phyloP scores from a whole-genome alignment of 2,329 filamentous ascomycete species.

The Alternaria postmessia region DNA sequence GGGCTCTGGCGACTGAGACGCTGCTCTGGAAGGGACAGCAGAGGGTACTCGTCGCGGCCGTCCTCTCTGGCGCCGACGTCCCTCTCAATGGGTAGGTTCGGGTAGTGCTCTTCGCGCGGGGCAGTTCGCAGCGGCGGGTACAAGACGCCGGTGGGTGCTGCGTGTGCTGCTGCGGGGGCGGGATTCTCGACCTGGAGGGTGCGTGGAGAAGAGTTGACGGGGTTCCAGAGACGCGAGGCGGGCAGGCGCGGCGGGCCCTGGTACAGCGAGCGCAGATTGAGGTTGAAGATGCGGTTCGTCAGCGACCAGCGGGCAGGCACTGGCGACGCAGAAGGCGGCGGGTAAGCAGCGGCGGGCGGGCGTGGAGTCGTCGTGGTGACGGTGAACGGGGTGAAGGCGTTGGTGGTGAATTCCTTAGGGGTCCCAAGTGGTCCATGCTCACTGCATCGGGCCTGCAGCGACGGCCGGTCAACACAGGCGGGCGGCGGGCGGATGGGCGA shows the following conservation, averaged over 20 bases:
- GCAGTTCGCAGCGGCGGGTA: neutral
- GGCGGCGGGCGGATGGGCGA: neutral
- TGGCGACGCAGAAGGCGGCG: constrained; percentile 33
- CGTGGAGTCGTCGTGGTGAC: constrained; percentile 38
- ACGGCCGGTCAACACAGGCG: neutral
- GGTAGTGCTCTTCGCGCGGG: constrained; percentile 31
- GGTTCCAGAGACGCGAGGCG: constrained; percentile 66
- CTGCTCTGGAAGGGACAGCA: constrained; percentile 66
- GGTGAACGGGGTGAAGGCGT: constrained; percentile 14
- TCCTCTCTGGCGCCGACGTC: constrained; percentile 30
- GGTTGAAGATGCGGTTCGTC: constrained; percentile 53
- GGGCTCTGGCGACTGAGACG: constrained; percentile 61
- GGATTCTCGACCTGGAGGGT: constrained; percentile 46
- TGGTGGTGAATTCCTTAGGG: constrained; percentile 18
- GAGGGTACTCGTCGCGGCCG: constrained; percentile 61
- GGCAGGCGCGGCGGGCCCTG: constrained; percentile 46
- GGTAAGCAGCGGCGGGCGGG: constrained; percentile 38
- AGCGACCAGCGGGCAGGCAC: constrained; percentile 51
- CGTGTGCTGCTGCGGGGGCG: constrained; percentile 48
- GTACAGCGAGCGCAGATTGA: constrained; percentile 42
- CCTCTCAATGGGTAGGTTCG: constrained; percentile 56
- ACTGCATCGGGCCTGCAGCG: constrained; percentile 17
- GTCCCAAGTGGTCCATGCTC: constrained; percentile 25
- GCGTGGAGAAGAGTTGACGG: constrained; percentile 67
- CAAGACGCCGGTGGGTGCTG: neutral